Base-by-base conservation (phyloP, 2,329 filamentous ascomycete species). In the Colletotrichum orchidophilum region DNA sequence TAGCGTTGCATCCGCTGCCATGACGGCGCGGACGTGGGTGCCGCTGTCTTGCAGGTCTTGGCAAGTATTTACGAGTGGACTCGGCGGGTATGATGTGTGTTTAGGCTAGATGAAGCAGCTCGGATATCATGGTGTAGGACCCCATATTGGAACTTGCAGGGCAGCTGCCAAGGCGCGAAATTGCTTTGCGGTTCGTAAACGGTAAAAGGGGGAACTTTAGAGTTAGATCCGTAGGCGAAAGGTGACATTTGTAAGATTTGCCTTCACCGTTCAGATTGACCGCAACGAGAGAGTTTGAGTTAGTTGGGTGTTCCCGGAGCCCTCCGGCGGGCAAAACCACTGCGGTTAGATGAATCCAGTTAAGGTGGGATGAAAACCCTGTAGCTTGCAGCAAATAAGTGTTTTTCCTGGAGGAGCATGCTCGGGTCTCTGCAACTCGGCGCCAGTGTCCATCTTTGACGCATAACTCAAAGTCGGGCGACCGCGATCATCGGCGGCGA, bases 31-130 rank as follows among this genome's bases (percentile, higher is more conserved):
- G 42, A 46, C 12, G 15, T 46, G 42, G 55, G 26, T 50, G 49
- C 24, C 39, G 39, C 54, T 60, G 60, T 26, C 55, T 54, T 60
- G 55, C 63, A 60, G n/a, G 13, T 64, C n/a, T 27, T 53, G 27
- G 46, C 46, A 31, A 35, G 15, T 11, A 27, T 21, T 26, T 35
- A 26, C 63, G 52, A 12, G 54, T 59, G 63, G 63, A 35, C 53
- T 60, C 29, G 55, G 63, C 46, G 63, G 63, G 55, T 60, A 46
- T 26, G 12, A 62, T 24, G 12, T 11, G 24, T 52, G 62, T 70
- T 70, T 66, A 60, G 54, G 66, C 66, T 66, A 54, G 49, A 70
- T 61, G 62, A 60, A 54, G 66, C 54, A 66, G 33, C 33, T 70
- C 54, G 24, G 27, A 49, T 21, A 13, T 15, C 6, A 21, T 18